These are phyloP conservation scores for Mortierella antarctica DNA, from an alignment of 192 early-diverging fungal genomes.

Conservation along the genomic window DNA sequence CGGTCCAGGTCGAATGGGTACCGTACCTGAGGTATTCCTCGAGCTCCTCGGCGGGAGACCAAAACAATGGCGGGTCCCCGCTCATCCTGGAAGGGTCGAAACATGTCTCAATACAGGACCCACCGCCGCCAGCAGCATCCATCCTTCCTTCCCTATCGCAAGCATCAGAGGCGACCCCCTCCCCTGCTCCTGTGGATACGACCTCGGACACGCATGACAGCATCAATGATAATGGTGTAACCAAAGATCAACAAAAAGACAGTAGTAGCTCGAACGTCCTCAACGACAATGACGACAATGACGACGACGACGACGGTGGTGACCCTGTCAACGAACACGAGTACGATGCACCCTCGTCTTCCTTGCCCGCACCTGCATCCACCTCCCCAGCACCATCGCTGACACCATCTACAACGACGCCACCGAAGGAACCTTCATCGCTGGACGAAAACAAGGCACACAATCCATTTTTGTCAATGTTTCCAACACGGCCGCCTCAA, in stretches of 20 bases:
- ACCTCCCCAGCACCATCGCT: background rate
- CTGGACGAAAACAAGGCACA: slow-evolving; percentile 32
- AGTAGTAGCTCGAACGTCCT: background rate
- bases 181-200: too few species aligned
- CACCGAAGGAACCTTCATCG: background rate
- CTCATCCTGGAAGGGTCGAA: background rate
- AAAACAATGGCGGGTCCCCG: background rate
- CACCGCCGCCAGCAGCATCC: background rate
- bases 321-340: background rate
- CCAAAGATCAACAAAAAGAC: background rate
- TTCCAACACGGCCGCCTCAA: slow-evolving; percentile 27
- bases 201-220: too few species aligned
- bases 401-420: background rate
- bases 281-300: background rate
- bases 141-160: background rate
- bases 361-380: background rate
- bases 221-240: too few species aligned
- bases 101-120: background rate
- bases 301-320: background rate
- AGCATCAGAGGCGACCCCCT: background rate
- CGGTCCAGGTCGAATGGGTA: slow-evolving; percentile 39
- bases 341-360: background rate
- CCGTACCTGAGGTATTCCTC: slow-evolving; percentile 29
- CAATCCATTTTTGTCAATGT: slow-evolving; percentile 42
- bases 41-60: background rate